Evolutionary conservation across 495 filamentous ascomycete species (phyloP).

Genomic region (Trichoderma erinaceum): DNA sequence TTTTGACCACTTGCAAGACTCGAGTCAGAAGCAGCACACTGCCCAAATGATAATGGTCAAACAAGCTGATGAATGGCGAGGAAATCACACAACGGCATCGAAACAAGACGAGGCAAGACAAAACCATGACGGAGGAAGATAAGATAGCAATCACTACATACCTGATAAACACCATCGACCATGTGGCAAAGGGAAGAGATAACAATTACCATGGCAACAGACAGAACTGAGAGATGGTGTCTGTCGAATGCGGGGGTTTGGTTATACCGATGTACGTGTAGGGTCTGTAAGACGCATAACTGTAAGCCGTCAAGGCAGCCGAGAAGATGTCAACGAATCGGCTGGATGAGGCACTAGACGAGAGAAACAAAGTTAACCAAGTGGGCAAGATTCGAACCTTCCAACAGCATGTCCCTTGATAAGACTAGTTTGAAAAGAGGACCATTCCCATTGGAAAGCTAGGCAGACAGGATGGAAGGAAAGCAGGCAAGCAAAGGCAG

Average conservation of each 20-base stretch:
- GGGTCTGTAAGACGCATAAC: neutral
- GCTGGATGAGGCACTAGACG: neutral
- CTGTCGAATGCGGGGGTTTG: neutral
- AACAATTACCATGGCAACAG: neutral
- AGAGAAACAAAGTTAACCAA: neutral
- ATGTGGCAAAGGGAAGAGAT: neutral
- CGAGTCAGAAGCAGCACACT: neutral
- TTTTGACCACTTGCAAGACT: neutral
- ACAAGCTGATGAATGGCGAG: neutral
- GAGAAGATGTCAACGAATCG: neutral
- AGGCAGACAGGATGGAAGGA: neutral
- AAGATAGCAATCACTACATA: neutral
- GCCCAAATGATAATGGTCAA: neutral
- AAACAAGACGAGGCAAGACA: neutral
- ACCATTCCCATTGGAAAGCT: neutral
- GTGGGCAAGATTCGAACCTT: neutral
- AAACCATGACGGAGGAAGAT: neutral
- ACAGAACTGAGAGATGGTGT: neutral
- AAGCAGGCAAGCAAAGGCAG: neutral
- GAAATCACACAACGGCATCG: neutral
- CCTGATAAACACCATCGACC: neutral
- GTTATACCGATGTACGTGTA: neutral
- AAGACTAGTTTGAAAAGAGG: slow-evolving; percentile 2
- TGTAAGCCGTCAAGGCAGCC: slow-evolving; percentile 2
- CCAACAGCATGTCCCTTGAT: neutral